Conservation (phyloP, 148 eudicot genomes). For the Drosera capensis region DNA sequence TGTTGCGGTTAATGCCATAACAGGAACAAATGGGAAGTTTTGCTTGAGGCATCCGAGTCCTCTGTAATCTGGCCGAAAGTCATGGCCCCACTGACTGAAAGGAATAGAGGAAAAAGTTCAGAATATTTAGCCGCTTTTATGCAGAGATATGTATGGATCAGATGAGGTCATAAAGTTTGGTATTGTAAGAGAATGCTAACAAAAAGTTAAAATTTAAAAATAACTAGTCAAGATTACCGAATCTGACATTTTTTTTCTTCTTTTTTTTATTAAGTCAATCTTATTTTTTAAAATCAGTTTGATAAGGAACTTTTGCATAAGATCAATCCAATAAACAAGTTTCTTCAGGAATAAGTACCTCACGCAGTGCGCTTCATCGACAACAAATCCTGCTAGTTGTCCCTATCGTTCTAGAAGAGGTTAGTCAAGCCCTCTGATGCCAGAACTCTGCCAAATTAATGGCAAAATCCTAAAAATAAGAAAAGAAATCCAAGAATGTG, state of each 20-base stretch:
- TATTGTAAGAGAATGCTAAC: no score
- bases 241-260: no score
- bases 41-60: constrained; percentile 79
- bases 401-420: constrained; percentile 39
- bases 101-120: constrained; percentile 10
- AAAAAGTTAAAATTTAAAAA: no score
- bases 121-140: no score
- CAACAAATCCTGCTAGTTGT: constrained; percentile 81
- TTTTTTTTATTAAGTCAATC: no score
- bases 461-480: neutral
- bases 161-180: no score
- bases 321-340: neutral
- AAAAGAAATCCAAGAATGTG: no score
- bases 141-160: no score
- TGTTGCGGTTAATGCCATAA: constrained; percentile 99
- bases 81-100: constrained; percentile 98
- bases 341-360: constrained; percentile 34
- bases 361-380: constrained; percentile 99
- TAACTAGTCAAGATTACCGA: no score
- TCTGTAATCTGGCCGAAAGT: constrained; percentile 98
- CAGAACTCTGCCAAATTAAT: constrained; percentile 1
- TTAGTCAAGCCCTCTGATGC: no score
- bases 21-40: constrained; percentile 74
- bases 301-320: no score
- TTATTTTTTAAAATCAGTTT: no score